Conservation (phyloP, 441 rosid genomes). For the Sinapis alba region DNA sequence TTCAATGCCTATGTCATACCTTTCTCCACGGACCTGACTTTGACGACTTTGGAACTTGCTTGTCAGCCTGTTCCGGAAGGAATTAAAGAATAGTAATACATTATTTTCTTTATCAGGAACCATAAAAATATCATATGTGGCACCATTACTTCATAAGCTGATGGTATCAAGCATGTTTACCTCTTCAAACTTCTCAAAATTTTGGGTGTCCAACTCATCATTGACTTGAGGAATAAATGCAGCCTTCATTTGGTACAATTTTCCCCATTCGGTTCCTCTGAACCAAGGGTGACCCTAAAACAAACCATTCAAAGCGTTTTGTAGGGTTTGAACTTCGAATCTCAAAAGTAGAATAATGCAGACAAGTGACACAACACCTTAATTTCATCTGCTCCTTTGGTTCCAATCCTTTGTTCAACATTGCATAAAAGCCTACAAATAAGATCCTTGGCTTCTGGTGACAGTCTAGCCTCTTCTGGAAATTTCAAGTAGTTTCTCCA, state of each 20-base stretch:
- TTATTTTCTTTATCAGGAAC: constrained; percentile 24
- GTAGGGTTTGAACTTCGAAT: neutral
- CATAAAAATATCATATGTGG: neutral
- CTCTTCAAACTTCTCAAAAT: constrained; percentile 98
- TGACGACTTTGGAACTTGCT: constrained; percentile 67
- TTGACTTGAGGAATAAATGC: constrained; percentile 96
- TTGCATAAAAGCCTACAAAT: constrained; percentile 84
- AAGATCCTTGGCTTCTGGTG: constrained; percentile 91
- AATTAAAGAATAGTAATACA: constrained; percentile 27
- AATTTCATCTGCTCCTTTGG: constrained; percentile 87
- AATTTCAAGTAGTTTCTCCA: constrained; percentile 96
- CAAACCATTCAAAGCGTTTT: constrained; percentile 25
- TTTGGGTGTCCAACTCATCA: constrained; percentile 95
- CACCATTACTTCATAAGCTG: constrained; percentile 9
- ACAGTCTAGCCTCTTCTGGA: constrained; percentile 88
- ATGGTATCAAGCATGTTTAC: constrained; percentile 43
- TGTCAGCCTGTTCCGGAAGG: constrained; percentile 65
- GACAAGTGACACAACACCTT: constrained; percentile 85
- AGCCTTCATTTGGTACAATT: constrained; percentile 81
- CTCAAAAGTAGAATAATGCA: constrained; percentile 43
- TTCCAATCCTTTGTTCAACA: constrained; percentile 90
- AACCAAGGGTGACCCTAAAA: constrained; percentile 90
- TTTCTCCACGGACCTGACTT: constrained; percentile 98
- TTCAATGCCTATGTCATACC: constrained; percentile 40
- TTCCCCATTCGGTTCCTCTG: constrained; percentile 81